Conservation (phyloP, 495 filamentous ascomycete genomes). For the Acidiella bohemica region DNA sequence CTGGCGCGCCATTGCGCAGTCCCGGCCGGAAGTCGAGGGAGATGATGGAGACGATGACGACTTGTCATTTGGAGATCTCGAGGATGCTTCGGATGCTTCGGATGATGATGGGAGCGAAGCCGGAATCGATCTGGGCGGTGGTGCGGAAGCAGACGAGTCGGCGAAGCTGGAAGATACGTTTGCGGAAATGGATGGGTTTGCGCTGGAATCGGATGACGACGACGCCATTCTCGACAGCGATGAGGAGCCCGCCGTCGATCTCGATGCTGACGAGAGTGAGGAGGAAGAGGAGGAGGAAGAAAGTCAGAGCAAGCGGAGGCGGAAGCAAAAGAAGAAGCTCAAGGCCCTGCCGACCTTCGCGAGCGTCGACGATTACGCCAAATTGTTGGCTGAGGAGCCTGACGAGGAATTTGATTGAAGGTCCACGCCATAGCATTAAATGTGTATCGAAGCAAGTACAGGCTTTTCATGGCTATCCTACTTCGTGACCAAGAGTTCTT, state of each 20-base stretch:
- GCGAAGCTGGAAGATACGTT: constrained; percentile 19
- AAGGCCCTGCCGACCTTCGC: constrained; percentile 86
- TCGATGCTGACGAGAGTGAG: constrained; percentile 34
- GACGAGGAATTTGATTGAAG: constrained; percentile 12
- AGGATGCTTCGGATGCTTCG: no score
- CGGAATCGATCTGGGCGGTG: constrained; percentile 14
- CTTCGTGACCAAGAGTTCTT: no score
- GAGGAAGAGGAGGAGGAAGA: no score
- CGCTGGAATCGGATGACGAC: constrained; percentile 31
- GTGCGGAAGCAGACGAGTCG: constrained; percentile 15
- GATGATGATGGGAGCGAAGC: constrained; percentile 29
- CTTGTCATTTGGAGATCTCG: constrained; percentile 51
- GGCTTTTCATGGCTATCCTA: no score
- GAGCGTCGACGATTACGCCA: constrained; percentile 83
- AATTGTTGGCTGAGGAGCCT: constrained; percentile 59
- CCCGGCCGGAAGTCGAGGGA: constrained; percentile 62
- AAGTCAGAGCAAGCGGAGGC: constrained; percentile 28
- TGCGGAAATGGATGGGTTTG: constrained; percentile 16
- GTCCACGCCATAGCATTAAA: neutral
- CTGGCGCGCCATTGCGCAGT: constrained; percentile 52
- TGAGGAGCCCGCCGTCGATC: constrained; percentile 21
- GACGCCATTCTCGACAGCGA: constrained; percentile 28
- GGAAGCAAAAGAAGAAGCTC: constrained; percentile 61
- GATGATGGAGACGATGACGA: constrained; percentile 49
- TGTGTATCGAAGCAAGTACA: no score